Conservation (phyloP, 768 basidiomycete species). For the Tulasnella sp. region DNA sequence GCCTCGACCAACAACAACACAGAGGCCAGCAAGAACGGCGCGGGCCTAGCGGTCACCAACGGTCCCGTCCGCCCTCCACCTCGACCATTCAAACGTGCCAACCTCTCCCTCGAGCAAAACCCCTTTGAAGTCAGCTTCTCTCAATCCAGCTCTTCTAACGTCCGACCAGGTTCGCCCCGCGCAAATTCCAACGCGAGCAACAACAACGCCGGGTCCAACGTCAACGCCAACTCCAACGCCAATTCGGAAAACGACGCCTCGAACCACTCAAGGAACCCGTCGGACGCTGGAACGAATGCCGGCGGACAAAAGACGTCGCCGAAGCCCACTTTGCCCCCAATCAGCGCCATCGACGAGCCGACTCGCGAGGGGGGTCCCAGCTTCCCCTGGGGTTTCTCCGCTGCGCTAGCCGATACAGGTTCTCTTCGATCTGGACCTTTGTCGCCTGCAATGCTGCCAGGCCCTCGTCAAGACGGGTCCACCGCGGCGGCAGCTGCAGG, state of each 20-base stretch:
- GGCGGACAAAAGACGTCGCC: conserved; percentile 37
- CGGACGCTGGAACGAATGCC: conserved; percentile 26
- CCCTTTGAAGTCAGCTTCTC: conserved; percentile 71
- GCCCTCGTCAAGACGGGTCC: conserved; percentile 49
- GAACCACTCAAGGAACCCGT: conserved; percentile 30
- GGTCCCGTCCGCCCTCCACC: conserved; percentile 5
- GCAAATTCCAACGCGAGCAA: conserved; percentile 34
- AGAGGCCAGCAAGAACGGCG: background rate
- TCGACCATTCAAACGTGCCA: conserved; percentile 48
- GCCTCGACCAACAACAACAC: background rate
- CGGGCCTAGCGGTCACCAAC: conserved; percentile 3
- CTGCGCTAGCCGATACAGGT: conserved; percentile 44
- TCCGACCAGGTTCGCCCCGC: conserved; percentile 33
- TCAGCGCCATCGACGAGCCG: conserved; percentile 61
- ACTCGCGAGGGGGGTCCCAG: conserved; percentile 44
- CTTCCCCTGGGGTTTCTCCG: conserved; percentile 59
- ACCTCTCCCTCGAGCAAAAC: conserved; percentile 79
- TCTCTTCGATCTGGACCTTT: conserved; percentile 90
- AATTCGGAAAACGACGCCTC: conserved; percentile 29
- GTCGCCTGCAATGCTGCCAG: conserved; percentile 93
- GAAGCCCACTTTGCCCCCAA: conserved; percentile 77
- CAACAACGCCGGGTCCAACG: conserved; percentile 24
- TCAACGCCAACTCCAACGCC: conserved; percentile 32
- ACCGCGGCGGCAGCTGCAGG: conserved; percentile 35
- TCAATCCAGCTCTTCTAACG: conserved; percentile 35